A percentile compares a stretch with the other conserved stretches of the same genome.
These are phyloP conservation scores for Alternaria dauci DNA, from an alignment of 2,329 filamentous ascomycete genomes.

Conservation along the genomic window DNA sequence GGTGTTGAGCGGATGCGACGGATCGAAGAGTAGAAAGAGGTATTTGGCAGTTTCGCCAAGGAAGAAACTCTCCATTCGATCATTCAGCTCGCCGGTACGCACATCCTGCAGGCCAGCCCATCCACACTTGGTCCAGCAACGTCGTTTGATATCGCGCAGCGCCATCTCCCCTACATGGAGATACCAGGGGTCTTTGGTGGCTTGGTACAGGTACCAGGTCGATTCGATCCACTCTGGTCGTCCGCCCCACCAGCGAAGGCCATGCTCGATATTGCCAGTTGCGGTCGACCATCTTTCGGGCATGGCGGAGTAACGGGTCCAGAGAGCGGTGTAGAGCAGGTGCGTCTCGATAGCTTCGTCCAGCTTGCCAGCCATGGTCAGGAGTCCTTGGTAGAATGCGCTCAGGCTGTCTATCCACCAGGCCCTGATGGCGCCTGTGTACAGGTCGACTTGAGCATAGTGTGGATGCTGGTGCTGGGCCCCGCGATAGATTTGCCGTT, in stretches of 20 bases:
- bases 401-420: slow-evolving; percentile 97
- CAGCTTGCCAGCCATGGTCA: slow-evolving; percentile 85
- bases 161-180: slow-evolving; percentile 96
- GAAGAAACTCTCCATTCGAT: slow-evolving; percentile 99
- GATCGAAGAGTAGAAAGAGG: slow-evolving; percentile 88
- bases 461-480: slow-evolving; percentile 82
- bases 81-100: slow-evolving; percentile 77
- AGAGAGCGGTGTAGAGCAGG: slow-evolving; percentile 88
- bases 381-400: slow-evolving; percentile 90
- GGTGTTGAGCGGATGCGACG: slow-evolving; percentile 84
- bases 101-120: slow-evolving; percentile 81
- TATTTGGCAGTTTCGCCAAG: slow-evolving; percentile 97
- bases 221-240: slow-evolving; percentile 97
- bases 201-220: slow-evolving; percentile 93
- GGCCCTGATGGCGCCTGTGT: slow-evolving; percentile 85
- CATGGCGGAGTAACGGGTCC: slow-evolving; percentile 92
- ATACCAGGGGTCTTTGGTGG: slow-evolving; percentile 95
- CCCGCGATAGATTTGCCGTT: slow-evolving; percentile 86
- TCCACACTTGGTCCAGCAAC: slow-evolving; percentile 90
- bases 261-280: slow-evolving; percentile 83
- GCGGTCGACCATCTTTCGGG: slow-evolving; percentile 93
- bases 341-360: slow-evolving; percentile 92
- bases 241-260: slow-evolving; percentile 93
- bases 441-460: slow-evolving; percentile 88
- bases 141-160: slow-evolving; percentile 81